A percentile compares a stretch with the other conserved stretches of the same genome.
Evolutionary conservation across 176 grass and related monocot genomes (phyloP).

Genomic region (Zoysia japonica): DNA sequence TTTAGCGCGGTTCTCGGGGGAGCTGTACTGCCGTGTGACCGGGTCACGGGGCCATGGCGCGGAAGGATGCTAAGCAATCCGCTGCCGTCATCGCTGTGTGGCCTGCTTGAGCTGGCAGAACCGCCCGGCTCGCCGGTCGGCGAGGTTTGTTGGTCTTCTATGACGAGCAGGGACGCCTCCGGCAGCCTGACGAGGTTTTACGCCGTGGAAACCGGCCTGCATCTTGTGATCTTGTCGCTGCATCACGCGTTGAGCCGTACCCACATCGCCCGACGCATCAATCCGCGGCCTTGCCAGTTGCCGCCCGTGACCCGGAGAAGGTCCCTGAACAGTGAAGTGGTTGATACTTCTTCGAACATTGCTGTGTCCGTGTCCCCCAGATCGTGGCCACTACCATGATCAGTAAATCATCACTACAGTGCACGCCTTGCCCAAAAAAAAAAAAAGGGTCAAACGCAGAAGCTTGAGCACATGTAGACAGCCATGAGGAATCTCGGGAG

Average conservation of each 20-base stretch:
- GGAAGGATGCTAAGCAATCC: neutral
- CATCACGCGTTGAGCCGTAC: neutral
- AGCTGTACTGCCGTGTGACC: neutral
- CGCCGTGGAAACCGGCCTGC: neutral
- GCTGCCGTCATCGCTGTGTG: neutral
- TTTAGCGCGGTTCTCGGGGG: neutral
- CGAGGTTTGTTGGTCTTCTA: neutral
- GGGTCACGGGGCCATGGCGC: neutral
- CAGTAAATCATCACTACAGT: neutral
- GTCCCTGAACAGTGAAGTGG: neutral
- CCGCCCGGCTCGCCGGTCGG: neutral
- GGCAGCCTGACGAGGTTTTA: neutral
- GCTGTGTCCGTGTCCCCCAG: neutral
- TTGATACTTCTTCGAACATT: neutral
- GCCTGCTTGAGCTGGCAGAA: neutral
- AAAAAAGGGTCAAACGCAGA: neutral
- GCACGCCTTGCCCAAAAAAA: too few species aligned
- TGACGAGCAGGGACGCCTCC: neutral
- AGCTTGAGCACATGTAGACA: constrained; percentile 14
- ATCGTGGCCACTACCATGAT: neutral
- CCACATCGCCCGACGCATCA: neutral
- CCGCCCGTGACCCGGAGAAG: neutral
- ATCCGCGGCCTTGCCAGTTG: neutral
- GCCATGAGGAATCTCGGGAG: constrained; percentile 23
- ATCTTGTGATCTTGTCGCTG: neutral